Conservation (phyloP, 805 yeast species). For the Candida dendrica region DNA sequence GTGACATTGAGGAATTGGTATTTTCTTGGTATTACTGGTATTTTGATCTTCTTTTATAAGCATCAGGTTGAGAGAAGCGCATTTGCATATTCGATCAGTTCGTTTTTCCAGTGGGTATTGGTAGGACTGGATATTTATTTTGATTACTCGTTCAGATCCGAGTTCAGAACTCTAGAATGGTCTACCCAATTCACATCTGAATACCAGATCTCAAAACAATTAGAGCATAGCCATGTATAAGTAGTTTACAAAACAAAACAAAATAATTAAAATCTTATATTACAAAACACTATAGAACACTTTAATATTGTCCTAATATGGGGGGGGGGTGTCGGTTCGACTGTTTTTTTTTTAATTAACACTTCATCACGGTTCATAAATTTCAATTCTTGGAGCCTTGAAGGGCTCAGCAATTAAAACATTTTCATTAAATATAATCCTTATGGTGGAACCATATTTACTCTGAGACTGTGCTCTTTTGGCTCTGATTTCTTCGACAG, state of each 20-base stretch:
- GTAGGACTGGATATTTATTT: conserved; percentile 7
- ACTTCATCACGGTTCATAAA: background rate
- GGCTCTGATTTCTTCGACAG: conserved; percentile 11
- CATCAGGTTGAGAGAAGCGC: conserved; percentile 10
- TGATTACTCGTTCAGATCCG: conserved; percentile 2
- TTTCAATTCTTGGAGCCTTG: conserved; percentile 14
- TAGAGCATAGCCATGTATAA: background rate
- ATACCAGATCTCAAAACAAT: background rate
- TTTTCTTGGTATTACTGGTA: background rate
- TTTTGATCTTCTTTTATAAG: conserved; percentile 6
- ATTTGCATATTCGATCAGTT: conserved; percentile 10
- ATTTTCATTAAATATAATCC: conserved; percentile 14
- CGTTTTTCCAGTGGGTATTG: conserved; percentile 11
- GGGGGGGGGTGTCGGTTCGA: too few relatives aligned
- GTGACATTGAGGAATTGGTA: conserved; percentile 1
- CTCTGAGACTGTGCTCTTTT: conserved; percentile 8
- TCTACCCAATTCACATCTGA: background rate
- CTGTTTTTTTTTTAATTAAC: too few relatives aligned
- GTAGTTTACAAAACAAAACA: too few relatives aligned
- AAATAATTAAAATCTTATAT: background rate
- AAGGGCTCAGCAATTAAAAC: conserved; percentile 21
- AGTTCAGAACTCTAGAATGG: background rate
- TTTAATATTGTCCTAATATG: background rate
- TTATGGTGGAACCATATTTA: conserved; percentile 18
- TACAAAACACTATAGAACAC: conserved; percentile 1